These are phyloP conservation scores for Asterochloris erici DNA, from an alignment of 139 green algal species.

Conservation along the genomic window DNA sequence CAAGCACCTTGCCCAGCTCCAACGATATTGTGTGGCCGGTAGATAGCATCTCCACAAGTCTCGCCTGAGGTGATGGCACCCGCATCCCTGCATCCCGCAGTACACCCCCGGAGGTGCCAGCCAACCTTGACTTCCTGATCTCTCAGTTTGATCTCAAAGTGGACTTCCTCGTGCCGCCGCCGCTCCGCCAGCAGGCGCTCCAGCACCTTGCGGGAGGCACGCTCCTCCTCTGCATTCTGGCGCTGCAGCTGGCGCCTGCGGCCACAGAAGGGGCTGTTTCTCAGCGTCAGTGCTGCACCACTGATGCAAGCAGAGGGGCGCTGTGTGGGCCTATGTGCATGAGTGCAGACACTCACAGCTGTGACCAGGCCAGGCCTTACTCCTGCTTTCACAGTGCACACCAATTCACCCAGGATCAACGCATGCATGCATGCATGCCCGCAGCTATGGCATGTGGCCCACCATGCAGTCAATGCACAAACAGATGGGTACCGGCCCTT, in stretches of 20 bases:
- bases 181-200: conserved; percentile 6
- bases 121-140: conserved; percentile 11
- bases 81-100: not conserved
- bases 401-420: no score
- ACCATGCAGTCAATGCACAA: no score
- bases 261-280: not conserved
- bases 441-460: no score
- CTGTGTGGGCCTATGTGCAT: no score
- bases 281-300: no score
- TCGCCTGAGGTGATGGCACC: not conserved
- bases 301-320: no score
- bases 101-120: not conserved
- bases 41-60: not conserved
- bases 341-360: no score
- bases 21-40: not conserved
- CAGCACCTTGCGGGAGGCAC: not conserved
- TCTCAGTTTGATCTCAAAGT: conserved; percentile 2
- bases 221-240: conserved; percentile 16
- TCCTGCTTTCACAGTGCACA: no score
- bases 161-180: conserved; percentile 1
- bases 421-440: no score
- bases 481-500: no score
- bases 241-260: conserved; percentile 13
- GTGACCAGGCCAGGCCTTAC: no score
- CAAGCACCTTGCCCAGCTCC: not conserved